A percentile compares a stretch with the other conserved stretches of the same genome.
Conservation (phyloP, 2,329 filamentous ascomycete genomes). For the Rhinocladiella similis region DNA sequence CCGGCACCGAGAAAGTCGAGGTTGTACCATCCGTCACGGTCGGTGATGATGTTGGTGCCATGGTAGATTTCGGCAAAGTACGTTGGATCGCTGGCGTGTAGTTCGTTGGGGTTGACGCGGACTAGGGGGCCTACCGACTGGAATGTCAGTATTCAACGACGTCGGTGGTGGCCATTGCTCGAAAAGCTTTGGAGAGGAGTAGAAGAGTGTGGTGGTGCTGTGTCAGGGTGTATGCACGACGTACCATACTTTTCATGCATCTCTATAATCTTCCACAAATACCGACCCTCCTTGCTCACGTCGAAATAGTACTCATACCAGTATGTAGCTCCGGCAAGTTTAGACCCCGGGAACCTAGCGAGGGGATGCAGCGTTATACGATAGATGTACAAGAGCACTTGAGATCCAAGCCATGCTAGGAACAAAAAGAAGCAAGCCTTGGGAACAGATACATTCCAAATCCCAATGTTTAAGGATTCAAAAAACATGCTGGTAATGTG, state of each 20-base stretch:
- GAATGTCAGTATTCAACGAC: too few relatives aligned
- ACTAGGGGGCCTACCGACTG: constrained; percentile 23
- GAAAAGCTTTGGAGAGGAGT: too few relatives aligned
- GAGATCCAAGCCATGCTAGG: too few relatives aligned
- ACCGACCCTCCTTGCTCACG: constrained; percentile 34
- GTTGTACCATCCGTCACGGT: constrained; percentile 21
- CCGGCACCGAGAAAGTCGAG: constrained; percentile 9
- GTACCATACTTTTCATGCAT: constrained; percentile 40
- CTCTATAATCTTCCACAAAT: constrained; percentile 35
- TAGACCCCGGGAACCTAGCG: constrained; percentile 32
- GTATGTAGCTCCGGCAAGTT: constrained; percentile 34
- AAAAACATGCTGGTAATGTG: too few relatives aligned
- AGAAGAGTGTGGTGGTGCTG: not conserved
- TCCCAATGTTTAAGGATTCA: too few relatives aligned
- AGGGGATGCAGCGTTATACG: constrained; percentile 11
- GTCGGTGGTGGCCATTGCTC: too few relatives aligned
- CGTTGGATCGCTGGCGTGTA: constrained; percentile 29
- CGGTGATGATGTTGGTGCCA: constrained; percentile 8
- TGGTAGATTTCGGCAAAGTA: constrained; percentile 35
- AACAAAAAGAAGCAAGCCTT: too few relatives aligned
- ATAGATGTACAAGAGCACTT: too few relatives aligned
- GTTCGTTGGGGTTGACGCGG: constrained; percentile 30
- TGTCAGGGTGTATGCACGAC: not conserved
- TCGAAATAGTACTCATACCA: constrained; percentile 38
- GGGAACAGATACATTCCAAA: too few relatives aligned